phyloP scores from a whole-genome alignment of 495 filamentous ascomycete genomes.

The Friedmanniomyces endolithicus region DNA sequence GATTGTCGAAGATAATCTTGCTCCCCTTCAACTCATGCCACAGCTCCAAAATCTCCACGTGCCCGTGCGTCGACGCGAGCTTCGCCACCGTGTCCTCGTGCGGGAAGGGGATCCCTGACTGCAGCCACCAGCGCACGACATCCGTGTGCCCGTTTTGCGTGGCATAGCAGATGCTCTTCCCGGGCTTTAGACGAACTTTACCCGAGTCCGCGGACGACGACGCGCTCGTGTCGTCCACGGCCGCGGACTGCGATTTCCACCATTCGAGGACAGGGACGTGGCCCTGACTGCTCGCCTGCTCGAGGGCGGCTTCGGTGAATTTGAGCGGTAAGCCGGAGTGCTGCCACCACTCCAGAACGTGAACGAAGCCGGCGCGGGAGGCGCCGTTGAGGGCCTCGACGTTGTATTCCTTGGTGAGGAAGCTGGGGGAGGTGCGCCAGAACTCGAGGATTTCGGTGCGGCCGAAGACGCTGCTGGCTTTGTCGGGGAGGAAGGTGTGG shows the following conservation, averaged over 20 bases:
- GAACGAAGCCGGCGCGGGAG: constrained; percentile 66
- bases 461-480: constrained; percentile 76
- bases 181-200: constrained; percentile 54
- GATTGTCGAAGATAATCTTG: constrained; percentile 78
- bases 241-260: constrained; percentile 49
- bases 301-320: constrained; percentile 75
- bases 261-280: constrained; percentile 76
- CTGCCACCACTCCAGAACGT: constrained; percentile 87
- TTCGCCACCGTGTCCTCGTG: constrained; percentile 68
- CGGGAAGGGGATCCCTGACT: constrained; percentile 57
- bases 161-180: constrained; percentile 65
- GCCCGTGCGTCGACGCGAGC: constrained; percentile 73
- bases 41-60: constrained; percentile 68
- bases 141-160: constrained; percentile 63
- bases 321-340: constrained; percentile 64
- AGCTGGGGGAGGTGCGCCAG: constrained; percentile 68
- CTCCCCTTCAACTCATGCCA: constrained; percentile 69
- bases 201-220: constrained; percentile 3
- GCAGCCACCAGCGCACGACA: constrained; percentile 72
- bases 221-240: constrained; percentile 6
- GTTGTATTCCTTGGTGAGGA: constrained; percentile 65
- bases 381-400: constrained; percentile 78
- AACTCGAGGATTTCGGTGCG: constrained; percentile 73
- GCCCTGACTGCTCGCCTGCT: constrained; percentile 70
- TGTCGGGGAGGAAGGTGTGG: constrained; percentile 68